These are phyloP conservation scores for Tetrahymena elliotti DNA, from an alignment of 73 alveolate species.

Conservation along the genomic window DNA sequence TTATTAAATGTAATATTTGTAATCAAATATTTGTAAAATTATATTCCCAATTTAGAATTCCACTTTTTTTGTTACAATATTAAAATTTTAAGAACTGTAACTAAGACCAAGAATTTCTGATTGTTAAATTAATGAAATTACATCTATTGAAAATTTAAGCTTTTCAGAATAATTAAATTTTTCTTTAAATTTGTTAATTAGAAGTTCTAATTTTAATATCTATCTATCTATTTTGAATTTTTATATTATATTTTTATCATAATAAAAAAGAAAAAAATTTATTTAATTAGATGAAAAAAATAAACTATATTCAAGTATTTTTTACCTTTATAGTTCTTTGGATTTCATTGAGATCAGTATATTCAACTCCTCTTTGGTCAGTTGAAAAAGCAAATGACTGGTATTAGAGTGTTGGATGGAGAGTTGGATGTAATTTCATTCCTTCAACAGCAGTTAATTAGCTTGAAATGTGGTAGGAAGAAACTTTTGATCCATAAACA, in stretches of 20 bases:
- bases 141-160: not conserved
- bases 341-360: not conserved
- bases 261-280: no score
- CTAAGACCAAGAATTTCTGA: not conserved
- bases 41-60: not conserved
- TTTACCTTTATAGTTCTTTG: not conserved
- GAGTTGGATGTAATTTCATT: conserved; percentile 39
- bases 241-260: no score
- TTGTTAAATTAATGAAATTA: not conserved
- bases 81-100: not conserved
- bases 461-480: conserved; percentile 47
- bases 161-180: no score
- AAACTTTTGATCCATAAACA: conserved; percentile 31
- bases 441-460: conserved; percentile 40
- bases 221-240: no score
- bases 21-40: no score
- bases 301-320: no score
- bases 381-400: conserved; percentile 19
- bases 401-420: conserved; percentile 20
- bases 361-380: conserved; percentile 10
- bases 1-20: no score
- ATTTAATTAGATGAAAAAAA: not conserved
- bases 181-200: no score
- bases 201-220: not conserved
- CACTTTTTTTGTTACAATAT: no score